These are phyloP conservation scores for Solanum hybrid DNA, from an alignment of 305 asterid species.

Conservation along the genomic window DNA sequence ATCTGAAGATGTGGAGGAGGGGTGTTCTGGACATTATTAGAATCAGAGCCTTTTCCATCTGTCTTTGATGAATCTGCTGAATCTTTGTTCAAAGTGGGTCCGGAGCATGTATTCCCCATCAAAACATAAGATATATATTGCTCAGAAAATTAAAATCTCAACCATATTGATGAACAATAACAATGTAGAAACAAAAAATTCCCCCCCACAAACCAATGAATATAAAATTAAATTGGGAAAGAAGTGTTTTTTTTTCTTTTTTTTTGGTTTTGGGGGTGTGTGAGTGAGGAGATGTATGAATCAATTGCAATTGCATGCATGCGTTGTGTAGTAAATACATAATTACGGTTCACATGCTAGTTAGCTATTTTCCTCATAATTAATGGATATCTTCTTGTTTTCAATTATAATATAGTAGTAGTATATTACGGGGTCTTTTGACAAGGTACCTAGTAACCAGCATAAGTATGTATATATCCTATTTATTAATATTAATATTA, in stretches of 20 bases:
- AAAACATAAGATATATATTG: conserved; percentile 7
- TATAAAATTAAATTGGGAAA: background rate
- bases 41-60: conserved; percentile 15
- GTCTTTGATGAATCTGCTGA: conserved; percentile 16
- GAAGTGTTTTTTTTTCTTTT: background rate
- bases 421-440: background rate
- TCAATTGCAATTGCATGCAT: background rate
- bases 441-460: background rate
- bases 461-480: background rate
- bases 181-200: background rate
- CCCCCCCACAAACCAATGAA: background rate
- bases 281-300: too few relatives aligned
- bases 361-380: background rate
- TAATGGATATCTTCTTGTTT: background rate
- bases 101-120: conserved; percentile 65
- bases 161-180: background rate
- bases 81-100: conserved; percentile 47
- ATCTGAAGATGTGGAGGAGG: conserved; percentile 42
- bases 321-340: background rate
- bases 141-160: background rate
- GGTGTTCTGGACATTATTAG: conserved; percentile 10
- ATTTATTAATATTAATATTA: background rate
- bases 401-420: background rate
- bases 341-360: background rate
- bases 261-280: too few relatives aligned